Base-by-base conservation (phyloP, 768 basidiomycete species). In the Lactarius psammicola region DNA sequence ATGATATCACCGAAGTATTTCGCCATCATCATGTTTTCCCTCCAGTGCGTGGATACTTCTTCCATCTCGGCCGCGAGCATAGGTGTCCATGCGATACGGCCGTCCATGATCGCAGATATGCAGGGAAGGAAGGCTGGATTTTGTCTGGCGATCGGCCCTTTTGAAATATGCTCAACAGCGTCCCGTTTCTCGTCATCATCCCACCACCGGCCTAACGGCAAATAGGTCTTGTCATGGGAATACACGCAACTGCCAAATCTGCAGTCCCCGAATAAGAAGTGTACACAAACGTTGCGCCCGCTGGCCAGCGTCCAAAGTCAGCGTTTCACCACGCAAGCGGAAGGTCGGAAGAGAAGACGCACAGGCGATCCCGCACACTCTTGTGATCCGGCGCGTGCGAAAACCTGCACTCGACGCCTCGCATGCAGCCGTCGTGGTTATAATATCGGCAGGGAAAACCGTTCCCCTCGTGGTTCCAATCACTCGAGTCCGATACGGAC, bases 311-410 rank as follows among this genome's bases (percentile, higher is more conserved):
- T 42, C n/a, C 49, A n/a, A 64, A 33, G 56, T 54, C 38, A 49
- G 44, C 36, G 10, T 40, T 38, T 2, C 7, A 34, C 31, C 7
- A 18, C n/a, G 6, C 17, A n/a, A 53, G 20, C 2, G 8, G 3
- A 4, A 58, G 20, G 49, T 18, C 68, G n/a, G 33, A 18, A 31
- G 9, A 4, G 28, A 33, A 4, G 3, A 77, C 84, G 66, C 62
- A 85, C 86, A 85, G 72, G 10, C 80, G 78, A 67, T 87, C 82
- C 23, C 84, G 77, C 15, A 84, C 78, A 65, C 85, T 86, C 72
- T 81, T 82, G 46, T 77, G 70, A 66, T 86, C 84, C 0, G 85
- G 84, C 0, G 83, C 81, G 71, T 87, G 84, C n/a, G 80, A 83
- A 72, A 77, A 85, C 18, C 63, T 63, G 68, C 85, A 87, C 3